phyloP scores from a whole-genome alignment of 768 basidiomycete species.

The Hygrocybe punicea region DNA sequence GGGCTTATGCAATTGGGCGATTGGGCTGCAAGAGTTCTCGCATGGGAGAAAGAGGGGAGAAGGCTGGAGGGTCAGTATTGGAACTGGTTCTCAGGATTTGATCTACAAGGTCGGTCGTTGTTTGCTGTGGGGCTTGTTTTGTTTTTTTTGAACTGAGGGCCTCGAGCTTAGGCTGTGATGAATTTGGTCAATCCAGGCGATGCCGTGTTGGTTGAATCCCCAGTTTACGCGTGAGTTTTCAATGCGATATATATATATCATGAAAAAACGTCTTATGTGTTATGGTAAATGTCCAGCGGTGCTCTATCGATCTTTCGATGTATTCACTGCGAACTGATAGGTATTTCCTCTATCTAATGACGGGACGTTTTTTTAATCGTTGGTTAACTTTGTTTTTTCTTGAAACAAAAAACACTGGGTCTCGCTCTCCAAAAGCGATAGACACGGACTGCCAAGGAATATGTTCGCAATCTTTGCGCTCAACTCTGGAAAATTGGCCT shows the following conservation, averaged over 20 bases:
- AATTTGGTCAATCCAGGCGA: slow-evolving; percentile 78
- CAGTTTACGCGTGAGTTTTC: slow-evolving; percentile 65
- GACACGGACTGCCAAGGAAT: slow-evolving; percentile 74
- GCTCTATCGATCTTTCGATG: slow-evolving; percentile 60
- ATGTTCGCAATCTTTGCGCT: slow-evolving; percentile 52
- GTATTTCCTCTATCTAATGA: too few species aligned
- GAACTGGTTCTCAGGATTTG: slow-evolving; percentile 85
- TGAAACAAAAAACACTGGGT: too few species aligned
- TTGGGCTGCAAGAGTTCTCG: slow-evolving; percentile 62
- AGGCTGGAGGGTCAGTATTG: slow-evolving; percentile 76
- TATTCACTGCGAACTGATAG: slow-evolving; percentile 57
- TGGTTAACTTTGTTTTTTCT: too few species aligned
- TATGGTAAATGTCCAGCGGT: slow-evolving; percentile 43
- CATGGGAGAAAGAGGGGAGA: slow-evolving; percentile 62
- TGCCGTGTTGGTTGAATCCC: slow-evolving; percentile 75
- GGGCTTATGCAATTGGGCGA: slow-evolving; percentile 64
- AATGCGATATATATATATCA: slow-evolving; percentile 8
- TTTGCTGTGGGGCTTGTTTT: background rate
- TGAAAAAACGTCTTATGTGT: too few species aligned
- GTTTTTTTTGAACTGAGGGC: background rate
- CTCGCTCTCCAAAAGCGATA: slow-evolving; percentile 61
- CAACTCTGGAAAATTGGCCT: slow-evolving; percentile 74
- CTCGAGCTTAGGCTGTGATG: slow-evolving; percentile 53
- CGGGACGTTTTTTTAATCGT: too few species aligned
- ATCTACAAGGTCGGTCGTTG: slow-evolving; percentile 66